Evolutionary conservation across 2,329 filamentous ascomycete genomes (phyloP), one percentile per base, ranked within the genome.

Genomic region (Aciculosporium take): DNA sequence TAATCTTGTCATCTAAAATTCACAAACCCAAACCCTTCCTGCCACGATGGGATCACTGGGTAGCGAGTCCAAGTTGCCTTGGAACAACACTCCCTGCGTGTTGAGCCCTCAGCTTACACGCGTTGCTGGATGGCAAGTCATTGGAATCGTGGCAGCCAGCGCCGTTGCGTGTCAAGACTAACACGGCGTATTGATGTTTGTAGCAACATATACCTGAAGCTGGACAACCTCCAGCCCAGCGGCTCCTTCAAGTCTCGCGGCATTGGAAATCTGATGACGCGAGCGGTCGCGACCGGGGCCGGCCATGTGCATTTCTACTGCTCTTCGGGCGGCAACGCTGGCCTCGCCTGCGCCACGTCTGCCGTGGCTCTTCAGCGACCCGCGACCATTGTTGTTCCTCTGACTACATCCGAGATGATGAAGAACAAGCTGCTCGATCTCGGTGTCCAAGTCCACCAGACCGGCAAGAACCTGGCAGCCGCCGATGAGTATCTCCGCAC

Each of bases 231-330:
- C 41, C 86, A 94, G 55, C 86, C 85, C 4, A 82, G 81, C 18
- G 83, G 83, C 48, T 88, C 83, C 30, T 94, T 93, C 75, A 91
- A 93, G 60, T 88, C 83, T 36, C 72, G 76, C 49, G 84, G 81
- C 24, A 75, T 89, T 46, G 83, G 84, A 38, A 74, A 83, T 58
- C 71, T 83, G 56, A 79, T 86, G 55, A 62, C 65, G 43, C 54
- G 54, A 40, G 58, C 61, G 42, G 54, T 59, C 48, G 51, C 63
- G 46, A 44, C 49, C 4, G 46, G 52, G 42, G 52, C 52, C 2
- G 51, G 56, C 18, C 49, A 57, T 5, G 62, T 69, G 2, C 82
- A 84, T 64, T 89, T 91, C 69, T 91, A 84, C 65, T 81, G 74
- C 54, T 82, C 80, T 10, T 84, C 77, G 2, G 85, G 84, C 44